These are phyloP conservation scores for Nothopassalora personata DNA, from an alignment of 2,329 filamentous ascomycete genomes.

Conservation along the genomic window DNA sequence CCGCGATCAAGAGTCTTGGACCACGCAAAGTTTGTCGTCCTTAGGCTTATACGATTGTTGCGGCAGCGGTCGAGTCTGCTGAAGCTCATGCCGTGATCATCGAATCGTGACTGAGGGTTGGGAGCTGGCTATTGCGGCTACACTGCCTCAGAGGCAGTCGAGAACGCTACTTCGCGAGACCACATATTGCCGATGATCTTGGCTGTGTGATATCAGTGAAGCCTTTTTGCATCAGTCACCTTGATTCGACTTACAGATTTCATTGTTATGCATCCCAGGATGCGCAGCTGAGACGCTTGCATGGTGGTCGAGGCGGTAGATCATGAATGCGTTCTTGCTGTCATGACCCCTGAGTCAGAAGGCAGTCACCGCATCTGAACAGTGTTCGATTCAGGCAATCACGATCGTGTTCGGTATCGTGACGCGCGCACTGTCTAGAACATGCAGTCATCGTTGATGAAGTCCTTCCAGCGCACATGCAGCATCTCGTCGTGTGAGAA, in stretches of 20 bases:
- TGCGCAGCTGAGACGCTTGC: constrained; percentile 8
- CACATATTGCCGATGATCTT: constrained; percentile 8
- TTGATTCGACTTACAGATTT: constrained; percentile 10
- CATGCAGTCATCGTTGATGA: neutral
- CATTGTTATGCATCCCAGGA: constrained; percentile 15
- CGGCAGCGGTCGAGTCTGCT: neutral
- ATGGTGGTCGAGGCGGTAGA: constrained; percentile 15
- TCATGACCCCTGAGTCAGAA: neutral
- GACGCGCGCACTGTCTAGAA: neutral
- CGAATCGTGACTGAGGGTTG: too few relatives aligned
- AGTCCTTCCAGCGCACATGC: neutral
- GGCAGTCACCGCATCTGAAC: too few relatives aligned
- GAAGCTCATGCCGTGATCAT: too few relatives aligned
- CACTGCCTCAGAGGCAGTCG: too few relatives aligned
- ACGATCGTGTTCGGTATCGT: neutral
- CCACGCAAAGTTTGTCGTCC: too few relatives aligned
- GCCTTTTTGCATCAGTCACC: neutral
- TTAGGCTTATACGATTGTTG: neutral
- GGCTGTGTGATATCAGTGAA: constrained; percentile 11
- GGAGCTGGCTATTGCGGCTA: too few relatives aligned
- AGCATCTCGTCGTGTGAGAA: neutral
- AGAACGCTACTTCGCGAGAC: neutral
- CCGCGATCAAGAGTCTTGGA: too few relatives aligned
- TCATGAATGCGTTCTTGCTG: constrained; percentile 17
- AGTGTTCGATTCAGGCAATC: too few relatives aligned